Conservation (phyloP, 1,139 yeast species). For the Taphrina communis region DNA sequence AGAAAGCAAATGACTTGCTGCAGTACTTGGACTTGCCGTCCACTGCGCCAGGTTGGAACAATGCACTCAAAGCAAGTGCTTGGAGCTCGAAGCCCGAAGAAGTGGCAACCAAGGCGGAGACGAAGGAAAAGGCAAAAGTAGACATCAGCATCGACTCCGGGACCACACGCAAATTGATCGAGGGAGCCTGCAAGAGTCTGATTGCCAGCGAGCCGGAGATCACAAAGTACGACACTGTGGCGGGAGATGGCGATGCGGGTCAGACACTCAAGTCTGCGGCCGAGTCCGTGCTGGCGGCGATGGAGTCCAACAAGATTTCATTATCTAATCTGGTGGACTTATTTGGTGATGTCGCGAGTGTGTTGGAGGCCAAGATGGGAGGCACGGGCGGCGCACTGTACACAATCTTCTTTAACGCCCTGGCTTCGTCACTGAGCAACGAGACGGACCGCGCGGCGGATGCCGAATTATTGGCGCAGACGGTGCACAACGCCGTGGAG, state of each 20-base stretch:
- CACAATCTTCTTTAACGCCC: slow-evolving; percentile 76
- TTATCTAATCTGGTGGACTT: slow-evolving; percentile 62
- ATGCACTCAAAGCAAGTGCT: slow-evolving; percentile 23
- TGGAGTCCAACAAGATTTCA: slow-evolving; percentile 57
- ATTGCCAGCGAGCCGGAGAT: slow-evolving; percentile 73
- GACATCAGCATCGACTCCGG: slow-evolving; percentile 21
- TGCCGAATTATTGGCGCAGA: slow-evolving; percentile 53
- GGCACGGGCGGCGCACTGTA: slow-evolving; percentile 96
- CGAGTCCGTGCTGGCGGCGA: slow-evolving; percentile 65
- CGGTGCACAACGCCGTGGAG: slow-evolving; percentile 61
- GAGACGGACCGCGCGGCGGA: slow-evolving; percentile 50
- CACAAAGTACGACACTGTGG: slow-evolving; percentile 82
- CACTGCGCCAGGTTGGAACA: slow-evolving; percentile 56
- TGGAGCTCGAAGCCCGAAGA: slow-evolving; percentile 11
- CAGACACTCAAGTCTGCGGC: slow-evolving; percentile 73
- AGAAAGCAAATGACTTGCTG: slow-evolving; percentile 47
- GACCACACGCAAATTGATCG: slow-evolving; percentile 26
- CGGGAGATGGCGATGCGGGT: slow-evolving; percentile 98
- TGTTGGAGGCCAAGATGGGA: slow-evolving; percentile 90
- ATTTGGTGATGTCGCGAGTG: slow-evolving; percentile 64
- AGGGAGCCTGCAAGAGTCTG: slow-evolving; percentile 30
- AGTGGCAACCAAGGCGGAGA: slow-evolving; percentile 18
- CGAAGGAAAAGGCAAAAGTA: slow-evolving; percentile 16
- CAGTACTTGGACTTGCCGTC: slow-evolving; percentile 55
- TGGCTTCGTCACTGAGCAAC: slow-evolving; percentile 60